These are phyloP conservation scores for Saccharomycopsis phalli DNA, from an alignment of 1,139 yeast genomes.

Conservation along the genomic window DNA sequence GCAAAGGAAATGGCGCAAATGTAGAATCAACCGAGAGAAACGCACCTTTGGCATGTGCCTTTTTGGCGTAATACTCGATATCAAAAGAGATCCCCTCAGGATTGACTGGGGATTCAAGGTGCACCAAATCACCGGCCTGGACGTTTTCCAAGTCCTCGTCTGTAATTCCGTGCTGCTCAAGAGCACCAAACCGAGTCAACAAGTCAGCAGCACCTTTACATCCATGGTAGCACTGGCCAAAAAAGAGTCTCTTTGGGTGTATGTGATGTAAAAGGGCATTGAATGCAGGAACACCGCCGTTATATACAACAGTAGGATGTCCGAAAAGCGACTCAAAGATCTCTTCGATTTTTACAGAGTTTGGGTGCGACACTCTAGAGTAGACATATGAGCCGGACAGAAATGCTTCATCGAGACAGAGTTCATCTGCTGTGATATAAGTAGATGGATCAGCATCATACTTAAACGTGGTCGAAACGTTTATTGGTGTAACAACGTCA, in stretches of 20 bases:
- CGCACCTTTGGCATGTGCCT: conserved; percentile 68
- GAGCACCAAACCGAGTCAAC: conserved; percentile 50
- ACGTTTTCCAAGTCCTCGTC: conserved; percentile 43
- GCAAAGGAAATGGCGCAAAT: conserved; percentile 89
- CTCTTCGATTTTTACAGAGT: conserved; percentile 56
- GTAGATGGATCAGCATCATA: conserved; percentile 52
- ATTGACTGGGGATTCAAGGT: conserved; percentile 81
- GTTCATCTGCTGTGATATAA: conserved; percentile 37
- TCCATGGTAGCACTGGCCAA: conserved; percentile 84
- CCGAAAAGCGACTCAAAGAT: conserved; percentile 51
- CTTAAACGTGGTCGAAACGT: conserved; percentile 68
- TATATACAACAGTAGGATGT: conserved; percentile 54
- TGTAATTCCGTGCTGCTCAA: conserved; percentile 43
- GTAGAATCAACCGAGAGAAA: conserved; percentile 71
- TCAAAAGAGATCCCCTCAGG: conserved; percentile 71
- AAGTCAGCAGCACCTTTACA: conserved; percentile 61
- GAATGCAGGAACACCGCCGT: conserved; percentile 76
- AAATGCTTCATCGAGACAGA: conserved; percentile 17
- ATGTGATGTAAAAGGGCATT: conserved; percentile 61
- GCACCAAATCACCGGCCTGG: conserved; percentile 65
- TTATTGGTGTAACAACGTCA: conserved; percentile 58
- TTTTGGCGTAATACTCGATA: conserved; percentile 49
- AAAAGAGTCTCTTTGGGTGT: conserved; percentile 67
- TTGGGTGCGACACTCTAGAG: conserved; percentile 70
- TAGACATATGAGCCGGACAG: conserved; percentile 33